Conservation (phyloP, 352 stramenopile species). For the Globisporangium spinosum region DNA sequence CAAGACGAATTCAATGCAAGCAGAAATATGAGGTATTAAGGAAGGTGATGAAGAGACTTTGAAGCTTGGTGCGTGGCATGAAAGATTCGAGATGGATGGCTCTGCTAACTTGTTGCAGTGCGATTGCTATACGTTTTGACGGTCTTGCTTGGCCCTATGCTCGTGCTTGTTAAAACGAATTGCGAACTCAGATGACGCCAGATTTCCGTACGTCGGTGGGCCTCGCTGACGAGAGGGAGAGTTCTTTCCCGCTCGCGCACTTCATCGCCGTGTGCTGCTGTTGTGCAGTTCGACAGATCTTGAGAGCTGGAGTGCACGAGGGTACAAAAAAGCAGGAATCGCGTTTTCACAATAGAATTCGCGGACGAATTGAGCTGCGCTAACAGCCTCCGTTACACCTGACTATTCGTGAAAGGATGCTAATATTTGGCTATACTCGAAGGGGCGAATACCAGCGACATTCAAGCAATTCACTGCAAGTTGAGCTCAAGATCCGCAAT, state of each 20-base stretch:
- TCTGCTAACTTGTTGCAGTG: background rate
- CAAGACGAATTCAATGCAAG: too few relatives aligned
- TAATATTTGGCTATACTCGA: background rate
- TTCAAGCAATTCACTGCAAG: background rate
- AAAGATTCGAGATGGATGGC: background rate
- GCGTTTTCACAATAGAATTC: background rate
- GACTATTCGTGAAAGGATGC: background rate
- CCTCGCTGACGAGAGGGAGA: background rate
- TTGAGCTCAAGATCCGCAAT: background rate
- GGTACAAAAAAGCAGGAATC: constrained; percentile 19
- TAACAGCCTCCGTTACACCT: background rate
- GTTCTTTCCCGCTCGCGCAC: background rate
- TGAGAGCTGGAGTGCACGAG: constrained; percentile 33
- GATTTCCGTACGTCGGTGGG: background rate
- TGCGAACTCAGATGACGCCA: background rate
- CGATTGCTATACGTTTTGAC: background rate
- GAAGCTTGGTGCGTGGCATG: background rate
- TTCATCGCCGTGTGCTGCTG: constrained; percentile 15
- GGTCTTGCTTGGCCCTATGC: background rate
- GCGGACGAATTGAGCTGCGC: background rate
- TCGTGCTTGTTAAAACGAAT: background rate
- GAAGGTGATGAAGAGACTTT: background rate
- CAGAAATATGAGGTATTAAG: background rate
- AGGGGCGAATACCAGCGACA: background rate
- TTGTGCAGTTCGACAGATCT: constrained; percentile 48